A percentile compares a stretch with the other conserved stretches of the same genome.
Conservation (phyloP, 441 rosid species). For the Theobroma grandiflorum region DNA sequence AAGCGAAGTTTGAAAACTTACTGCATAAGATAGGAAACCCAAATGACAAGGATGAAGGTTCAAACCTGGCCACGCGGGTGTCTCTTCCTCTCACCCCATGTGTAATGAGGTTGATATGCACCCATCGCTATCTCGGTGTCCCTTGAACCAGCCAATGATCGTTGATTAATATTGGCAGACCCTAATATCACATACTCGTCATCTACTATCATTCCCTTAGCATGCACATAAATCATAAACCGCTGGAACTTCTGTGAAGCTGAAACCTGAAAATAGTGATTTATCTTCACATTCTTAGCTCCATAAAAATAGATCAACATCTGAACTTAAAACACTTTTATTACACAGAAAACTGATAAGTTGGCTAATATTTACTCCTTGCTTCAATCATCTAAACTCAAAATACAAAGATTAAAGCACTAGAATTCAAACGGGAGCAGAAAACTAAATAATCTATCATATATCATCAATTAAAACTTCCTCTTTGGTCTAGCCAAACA, state of each 20-base stretch:
- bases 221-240: conserved; percentile 87
- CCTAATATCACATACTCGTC: conserved; percentile 85
- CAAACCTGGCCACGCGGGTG: conserved; percentile 79
- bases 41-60: not conserved
- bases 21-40: not conserved
- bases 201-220: conserved; percentile 89
- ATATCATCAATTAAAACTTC: too few species aligned
- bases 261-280: conserved; percentile 57
- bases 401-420: too few species aligned
- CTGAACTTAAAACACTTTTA: too few species aligned
- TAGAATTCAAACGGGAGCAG: too few species aligned
- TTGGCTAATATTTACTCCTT: not conserved
- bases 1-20: not conserved
- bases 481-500: too few species aligned
- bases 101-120: conserved; percentile 72
- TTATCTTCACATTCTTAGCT: not conserved
- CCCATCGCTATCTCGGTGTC: conserved; percentile 97
- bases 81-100: conserved; percentile 57
- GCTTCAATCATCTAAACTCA: not conserved
- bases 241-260: conserved; percentile 61
- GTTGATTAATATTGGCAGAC: conserved; percentile 87
- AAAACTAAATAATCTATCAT: too few species aligned
- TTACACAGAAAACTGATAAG: too few species aligned
- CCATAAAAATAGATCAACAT: not conserved
- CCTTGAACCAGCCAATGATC: conserved; percentile 85